Percentiles rank a stretch among this genome's conserved stretches.
These are phyloP conservation scores for Zygotorulaspora florentina DNA, from an alignment of 805 yeast genomes.

Conservation along the genomic window DNA sequence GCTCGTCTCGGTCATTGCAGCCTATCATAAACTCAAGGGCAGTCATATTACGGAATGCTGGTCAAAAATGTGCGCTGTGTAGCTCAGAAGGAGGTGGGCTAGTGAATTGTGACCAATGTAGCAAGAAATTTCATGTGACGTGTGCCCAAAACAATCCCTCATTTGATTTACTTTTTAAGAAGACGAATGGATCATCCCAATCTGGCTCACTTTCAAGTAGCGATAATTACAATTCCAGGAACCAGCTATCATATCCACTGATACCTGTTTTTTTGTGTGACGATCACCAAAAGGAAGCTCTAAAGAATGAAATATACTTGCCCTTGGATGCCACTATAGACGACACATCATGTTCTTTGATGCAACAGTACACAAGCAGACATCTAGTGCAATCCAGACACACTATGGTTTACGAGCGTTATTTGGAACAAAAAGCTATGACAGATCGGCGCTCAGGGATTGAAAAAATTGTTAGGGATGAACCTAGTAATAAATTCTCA, in stretches of 20 bases:
- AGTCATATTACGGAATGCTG: constrained; percentile 31
- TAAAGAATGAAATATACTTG: neutral
- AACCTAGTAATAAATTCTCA: no score
- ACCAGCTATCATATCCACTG: neutral
- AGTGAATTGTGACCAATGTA: constrained; percentile 21
- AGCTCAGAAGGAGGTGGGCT: constrained; percentile 45
- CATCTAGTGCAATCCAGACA: constrained; percentile 7
- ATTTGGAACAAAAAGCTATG: constrained; percentile 12
- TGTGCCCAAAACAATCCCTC: constrained; percentile 24
- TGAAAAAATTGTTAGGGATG: neutral
- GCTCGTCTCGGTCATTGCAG: constrained; percentile 41
- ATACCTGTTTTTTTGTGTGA: constrained; percentile 7
- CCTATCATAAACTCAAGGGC: constrained; percentile 42
- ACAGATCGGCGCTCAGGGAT: neutral
- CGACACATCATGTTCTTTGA: neutral
- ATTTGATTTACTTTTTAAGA: neutral
- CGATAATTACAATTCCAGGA: neutral
- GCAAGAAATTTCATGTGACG: constrained; percentile 20
- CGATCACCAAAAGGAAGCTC: neutral
- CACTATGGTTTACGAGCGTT: constrained; percentile 9
- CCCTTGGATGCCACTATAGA: constrained; percentile 1
- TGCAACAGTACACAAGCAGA: constrained; percentile 11
- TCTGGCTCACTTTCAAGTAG: no score
- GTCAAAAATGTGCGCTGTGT: constrained; percentile 44
- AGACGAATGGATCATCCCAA: neutral